Base-by-base conservation (phyloP, 805 yeast genomes). In the Wickerhamiella slavikovae region DNA sequence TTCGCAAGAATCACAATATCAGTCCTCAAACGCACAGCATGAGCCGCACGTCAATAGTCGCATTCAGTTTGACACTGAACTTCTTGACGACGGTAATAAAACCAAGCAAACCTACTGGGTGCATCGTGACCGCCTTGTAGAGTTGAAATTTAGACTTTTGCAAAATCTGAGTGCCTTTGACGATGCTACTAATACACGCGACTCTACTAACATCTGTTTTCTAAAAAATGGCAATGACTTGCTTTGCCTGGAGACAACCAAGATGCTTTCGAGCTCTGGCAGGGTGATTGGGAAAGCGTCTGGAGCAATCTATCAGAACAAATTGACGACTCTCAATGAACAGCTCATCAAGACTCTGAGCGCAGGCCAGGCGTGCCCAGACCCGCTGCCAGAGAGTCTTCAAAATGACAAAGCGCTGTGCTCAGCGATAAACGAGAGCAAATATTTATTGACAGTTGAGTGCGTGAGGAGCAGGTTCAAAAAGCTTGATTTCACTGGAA, bases 61-160 rank as follows among this genome's bases (percentile, higher is more conserved):
- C 24, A 38, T 38, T 24, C 40, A 39, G 28, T 52, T 51, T 32
- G 61, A 57, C 32, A 43, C 49, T 12, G 50, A 50, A 17, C 38
- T 51, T 42, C 42, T 43, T 24, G 38, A 49, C 6, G 23, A 48
- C 17, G 42, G 45, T 25, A 56, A 62, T 34, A 41, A 52, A 12
- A 48, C 54, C 2, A 50, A 52, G 22, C 36, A 49, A 4, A 66
- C 62, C 43, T n/a, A n/a, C n/a, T 61, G 74, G 63, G 62, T 70
- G n/a, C 76, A 70, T 38, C 52, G 52, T 10, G 77, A 70, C 44
- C 66, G 68, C 40, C 38, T 66, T n/a, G 54, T 61, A 33, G 75
- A 70, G 43, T 51, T 66, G 18, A 58, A 60, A 36, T 51, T 70
- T 15, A 46, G 50, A 18, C 47, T 69, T 20, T 46, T 68, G 19